A percentile compares a stretch with the other conserved stretches of the same genome.
These are phyloP conservation scores for Saturnispora diversa DNA, from an alignment of 805 yeast species.

Conservation along the genomic window DNA sequence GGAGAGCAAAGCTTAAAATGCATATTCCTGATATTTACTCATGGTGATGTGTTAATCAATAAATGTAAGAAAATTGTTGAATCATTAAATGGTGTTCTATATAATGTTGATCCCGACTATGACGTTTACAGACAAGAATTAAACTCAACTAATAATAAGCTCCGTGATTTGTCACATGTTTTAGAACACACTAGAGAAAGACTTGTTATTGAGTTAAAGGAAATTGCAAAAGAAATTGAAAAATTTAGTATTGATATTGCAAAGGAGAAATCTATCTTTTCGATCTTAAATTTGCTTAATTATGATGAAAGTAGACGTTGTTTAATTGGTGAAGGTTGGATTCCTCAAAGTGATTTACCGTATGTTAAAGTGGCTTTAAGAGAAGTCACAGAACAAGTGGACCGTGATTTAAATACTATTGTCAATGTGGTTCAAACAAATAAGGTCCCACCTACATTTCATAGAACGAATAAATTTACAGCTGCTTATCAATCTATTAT, in stretches of 20 bases:
- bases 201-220: constrained; percentile 66
- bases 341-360: constrained; percentile 70
- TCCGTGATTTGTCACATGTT: constrained; percentile 42
- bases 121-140: constrained; percentile 39
- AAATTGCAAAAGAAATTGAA: constrained; percentile 65
- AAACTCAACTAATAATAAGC: constrained; percentile 38
- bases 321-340: constrained; percentile 94
- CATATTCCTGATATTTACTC: constrained; percentile 83
- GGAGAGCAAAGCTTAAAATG: constrained; percentile 56
- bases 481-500: constrained; percentile 60
- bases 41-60: constrained; percentile 64
- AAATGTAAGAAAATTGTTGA: constrained; percentile 76
- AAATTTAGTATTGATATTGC: constrained; percentile 63
- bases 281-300: constrained; percentile 69
- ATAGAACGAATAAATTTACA: constrained; percentile 62
- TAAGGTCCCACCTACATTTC: constrained; percentile 65
- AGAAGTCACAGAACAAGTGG: constrained; percentile 47
- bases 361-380: constrained; percentile 59
- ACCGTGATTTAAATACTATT: constrained; percentile 40
- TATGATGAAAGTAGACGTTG: constrained; percentile 80
- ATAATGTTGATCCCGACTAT: constrained; percentile 43
- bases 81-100: constrained; percentile 77
- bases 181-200: constrained; percentile 59
- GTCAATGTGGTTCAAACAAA: constrained; percentile 56
- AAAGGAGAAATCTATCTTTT: constrained; percentile 78